Evolutionary conservation across 768 basidiomycete genomes (phyloP), one percentile per base, ranked within the genome.

Genomic region (Xanthoconium stramineum): DNA sequence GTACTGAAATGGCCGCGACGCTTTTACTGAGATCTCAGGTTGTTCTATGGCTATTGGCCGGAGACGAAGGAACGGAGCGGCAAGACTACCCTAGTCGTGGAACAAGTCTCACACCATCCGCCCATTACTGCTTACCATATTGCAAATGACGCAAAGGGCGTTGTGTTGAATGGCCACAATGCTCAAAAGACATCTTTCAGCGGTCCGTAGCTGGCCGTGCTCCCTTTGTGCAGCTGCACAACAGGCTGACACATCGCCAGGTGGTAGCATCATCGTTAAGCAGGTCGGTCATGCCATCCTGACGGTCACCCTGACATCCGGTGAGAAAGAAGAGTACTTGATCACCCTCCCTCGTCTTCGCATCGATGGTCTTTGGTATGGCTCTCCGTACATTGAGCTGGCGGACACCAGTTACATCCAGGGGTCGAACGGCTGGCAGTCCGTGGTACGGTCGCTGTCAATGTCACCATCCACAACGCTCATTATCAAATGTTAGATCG

Each of bases 41-140:
- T 91, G 29, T 98, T 98, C 73, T 94, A 92, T 58, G 94, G 94
- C 37, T 72, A 78, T 57, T 98, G 94, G 94, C 90, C 94, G 3
- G 84, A 88, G 69, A 66, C 65, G 43, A 70, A 75, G 48, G 76
- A 80, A 56, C 83, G 82, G 5, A 85, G 88, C 37, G 94, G 93
- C n/a, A 77, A 85, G 69, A 95, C 92, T 4, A 78, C 80, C 39
- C 81, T 98, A 32, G 82, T 89, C 39, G 93, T 95, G 5, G 94
- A 98, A 74, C 94, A 98, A 68, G 96, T 98, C 46, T 98, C 96
- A 20, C 96, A 99, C 68, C 96, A 99, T 67, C 89, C 90, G 2
- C 88, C 90, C 9, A 86, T 91, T 64, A 91, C 91, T 42, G 91
- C 86, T 24, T 96, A 94, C 73, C 80, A 84, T 70, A 91, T 98